Evolutionary conservation across 306 rosid species (phyloP).

Genomic region (Luffa aegyptiaca): DNA sequence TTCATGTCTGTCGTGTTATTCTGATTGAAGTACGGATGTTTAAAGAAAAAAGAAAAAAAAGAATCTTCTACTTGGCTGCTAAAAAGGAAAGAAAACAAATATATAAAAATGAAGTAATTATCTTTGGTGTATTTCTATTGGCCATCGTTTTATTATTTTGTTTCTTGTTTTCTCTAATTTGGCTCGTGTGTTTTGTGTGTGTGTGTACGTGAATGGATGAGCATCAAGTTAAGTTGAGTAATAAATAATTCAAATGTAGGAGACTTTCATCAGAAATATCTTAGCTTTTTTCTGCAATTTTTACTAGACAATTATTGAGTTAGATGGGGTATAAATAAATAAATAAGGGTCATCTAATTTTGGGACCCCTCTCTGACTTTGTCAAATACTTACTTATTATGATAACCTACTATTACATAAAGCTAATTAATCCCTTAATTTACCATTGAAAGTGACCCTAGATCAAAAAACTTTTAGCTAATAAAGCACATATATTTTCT

Average conservation of each 20-base stretch:
- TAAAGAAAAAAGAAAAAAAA: neutral
- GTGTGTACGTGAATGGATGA: neutral
- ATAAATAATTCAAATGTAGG: neutral
- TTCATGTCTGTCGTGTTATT: slow-evolving; percentile 3
- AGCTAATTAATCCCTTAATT: neutral
- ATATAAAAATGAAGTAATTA: neutral
- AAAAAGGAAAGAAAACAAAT: neutral
- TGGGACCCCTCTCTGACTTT: neutral
- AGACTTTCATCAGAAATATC: neutral
- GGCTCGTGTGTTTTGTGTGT: neutral
- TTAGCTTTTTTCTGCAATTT: neutral
- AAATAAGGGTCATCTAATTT: neutral
- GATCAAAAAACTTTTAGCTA: neutral
- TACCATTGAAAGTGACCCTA: neutral
- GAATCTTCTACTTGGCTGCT: neutral
- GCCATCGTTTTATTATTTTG: neutral
- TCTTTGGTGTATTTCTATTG: neutral
- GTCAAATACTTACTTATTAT: neutral
- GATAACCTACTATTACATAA: neutral
- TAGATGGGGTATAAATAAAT: neutral
- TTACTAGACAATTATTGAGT: neutral
- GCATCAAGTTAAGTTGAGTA: neutral
- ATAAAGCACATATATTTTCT: neutral
- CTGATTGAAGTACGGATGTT: neutral
- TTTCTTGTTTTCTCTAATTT: neutral